These are phyloP conservation scores for Chlamydomonas sp. DNA, from an alignment of 139 green algal genomes.

Conservation along the genomic window DNA sequence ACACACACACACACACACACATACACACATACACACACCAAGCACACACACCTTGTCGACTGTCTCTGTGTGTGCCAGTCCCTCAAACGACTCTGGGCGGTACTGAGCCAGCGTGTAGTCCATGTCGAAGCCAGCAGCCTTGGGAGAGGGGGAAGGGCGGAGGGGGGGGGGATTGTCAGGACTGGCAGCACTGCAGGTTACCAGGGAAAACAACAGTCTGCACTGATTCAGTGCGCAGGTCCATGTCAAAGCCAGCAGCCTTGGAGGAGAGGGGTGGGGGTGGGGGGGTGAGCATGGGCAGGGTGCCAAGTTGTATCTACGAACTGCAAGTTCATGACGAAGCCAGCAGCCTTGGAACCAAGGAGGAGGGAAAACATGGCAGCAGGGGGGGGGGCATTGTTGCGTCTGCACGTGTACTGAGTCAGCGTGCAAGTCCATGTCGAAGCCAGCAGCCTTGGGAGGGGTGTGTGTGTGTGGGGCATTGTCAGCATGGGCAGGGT, in stretches of 20 bases:
- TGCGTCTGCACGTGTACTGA: no score
- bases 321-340: constrained; percentile 69
- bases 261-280: background rate
- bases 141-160: background rate
- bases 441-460: constrained; percentile 77
- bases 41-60: constrained; percentile 82
- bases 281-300: background rate
- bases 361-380: no score
- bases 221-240: constrained; percentile 89
- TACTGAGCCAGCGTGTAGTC: constrained; percentile 91
- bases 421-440: constrained; percentile 96
- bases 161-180: background rate
- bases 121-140: constrained; percentile 92
- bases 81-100: constrained; percentile 91
- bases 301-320: no score
- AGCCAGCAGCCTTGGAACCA: constrained; percentile 83
- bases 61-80: constrained; percentile 69
- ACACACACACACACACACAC: constrained; percentile 74
- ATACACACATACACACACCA: no score
- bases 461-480: background rate
- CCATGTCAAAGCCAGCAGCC: constrained; percentile 94
- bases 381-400: no score
- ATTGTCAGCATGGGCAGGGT: background rate
- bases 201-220: no score
- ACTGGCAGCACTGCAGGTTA: background rate